These are phyloP conservation scores for Abrus pulchellus DNA, from an alignment of 306 rosid genomes.

Conservation along the genomic window DNA sequence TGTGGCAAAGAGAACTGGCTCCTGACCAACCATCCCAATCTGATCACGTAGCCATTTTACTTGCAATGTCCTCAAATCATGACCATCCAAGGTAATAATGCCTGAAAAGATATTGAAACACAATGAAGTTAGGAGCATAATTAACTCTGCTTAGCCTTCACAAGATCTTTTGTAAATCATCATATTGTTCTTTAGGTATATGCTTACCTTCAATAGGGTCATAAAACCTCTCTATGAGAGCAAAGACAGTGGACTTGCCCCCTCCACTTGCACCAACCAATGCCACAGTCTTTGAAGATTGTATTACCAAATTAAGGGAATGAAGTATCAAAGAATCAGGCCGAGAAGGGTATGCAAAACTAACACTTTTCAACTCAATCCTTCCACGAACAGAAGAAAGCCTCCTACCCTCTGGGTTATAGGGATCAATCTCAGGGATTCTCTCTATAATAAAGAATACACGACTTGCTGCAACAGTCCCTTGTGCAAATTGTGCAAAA, in stretches of 20 bases:
- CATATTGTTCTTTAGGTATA: conserved; percentile 8
- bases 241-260: conserved; percentile 89
- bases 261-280: conserved; percentile 96
- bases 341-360: conserved; percentile 83
- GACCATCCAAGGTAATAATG: conserved; percentile 76
- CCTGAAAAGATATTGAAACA: conserved; percentile 60
- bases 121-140: conserved; percentile 29
- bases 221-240: conserved; percentile 90
- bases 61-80: conserved; percentile 78
- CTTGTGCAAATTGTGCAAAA: conserved; percentile 90
- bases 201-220: conserved; percentile 75
- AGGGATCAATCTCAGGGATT: conserved; percentile 88
- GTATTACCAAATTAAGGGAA: conserved; percentile 72
- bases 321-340: conserved; percentile 67
- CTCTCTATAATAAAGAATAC: conserved; percentile 80
- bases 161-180: conserved; percentile 4
- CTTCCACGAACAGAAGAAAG: conserved; percentile 67
- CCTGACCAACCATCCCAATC: conserved; percentile 95
- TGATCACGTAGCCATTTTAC: conserved; percentile 87
- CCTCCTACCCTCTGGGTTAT: conserved; percentile 67
- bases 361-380: conserved; percentile 76
- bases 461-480: conserved; percentile 87
- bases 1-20: conserved; percentile 86
- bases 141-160: not conserved
- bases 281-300: conserved; percentile 76